Base-by-base conservation (phyloP, 768 basidiomycete genomes). In the Agrocybe chaxingu region DNA sequence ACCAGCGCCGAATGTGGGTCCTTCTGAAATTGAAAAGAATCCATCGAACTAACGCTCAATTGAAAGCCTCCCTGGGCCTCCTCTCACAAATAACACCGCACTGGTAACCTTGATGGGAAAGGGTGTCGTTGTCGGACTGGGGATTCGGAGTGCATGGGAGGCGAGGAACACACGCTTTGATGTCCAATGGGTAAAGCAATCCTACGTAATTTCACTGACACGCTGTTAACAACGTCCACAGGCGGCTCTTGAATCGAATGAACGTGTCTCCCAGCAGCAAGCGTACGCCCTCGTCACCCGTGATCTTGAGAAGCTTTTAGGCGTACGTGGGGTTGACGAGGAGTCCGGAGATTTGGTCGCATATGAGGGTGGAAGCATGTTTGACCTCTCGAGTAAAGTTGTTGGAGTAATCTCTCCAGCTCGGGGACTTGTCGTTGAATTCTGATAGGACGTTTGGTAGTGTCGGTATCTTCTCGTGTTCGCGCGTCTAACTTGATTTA, bases 111-210 rank as follows among this genome's bases (percentile, higher is more conserved):
- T 98, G 35, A 65, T 87, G 11, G 70, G 77, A 4, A 75, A 85
- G 33, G 84, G 84, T n/a, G 87, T 96, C n/a, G 84, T 82, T 13
- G 84, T 92, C n/a, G 89, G 81, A 13, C 61, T 92, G 44, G 88
- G 85, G 12, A 73, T 84, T 32, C 67, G 71, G 34, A 81, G 85
- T 53, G 80, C 81, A 30, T 91, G 85, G 84, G 74, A 79, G 52
- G 88, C 87, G 34, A 78, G 85, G 38, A 89, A 87, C 57, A 80
- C 82, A 9, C 78, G 88, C 8, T 87, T 91, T 58, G 89, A 93
- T 56, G 70, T 83, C 13, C 82, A 82, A 63, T 94, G 90, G 92
- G 88, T 87, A 55, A 24, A 24, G 24, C 24, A 59, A 80, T 71
- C 24, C 16, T 16, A 24, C n/a, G 33, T 38, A 12, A 45, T 45